Evolutionary conservation across 106 monocot species (phyloP).

Genomic region (Dactylorhiza incarnata): DNA sequence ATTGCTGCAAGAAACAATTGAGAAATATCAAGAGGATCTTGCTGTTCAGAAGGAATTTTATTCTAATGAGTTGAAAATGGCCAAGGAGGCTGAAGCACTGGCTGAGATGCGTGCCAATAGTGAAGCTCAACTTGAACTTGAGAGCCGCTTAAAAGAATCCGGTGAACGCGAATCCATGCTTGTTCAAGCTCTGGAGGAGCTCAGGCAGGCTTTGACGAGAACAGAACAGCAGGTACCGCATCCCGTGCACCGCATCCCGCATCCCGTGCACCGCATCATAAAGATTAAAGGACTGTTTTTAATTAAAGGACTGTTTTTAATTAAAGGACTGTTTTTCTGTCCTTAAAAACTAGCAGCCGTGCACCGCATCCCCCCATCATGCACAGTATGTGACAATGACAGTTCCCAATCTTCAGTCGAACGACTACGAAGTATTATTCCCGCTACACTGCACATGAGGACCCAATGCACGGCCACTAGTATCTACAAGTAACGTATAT

Average conservation of each 20-base stretch:
- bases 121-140: constrained; percentile 86
- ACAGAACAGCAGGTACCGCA: constrained; percentile 81
- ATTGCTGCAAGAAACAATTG: constrained; percentile 91
- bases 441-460: no score
- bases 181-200: constrained; percentile 82
- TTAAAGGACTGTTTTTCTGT: background rate
- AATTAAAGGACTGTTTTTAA: background rate
- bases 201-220: constrained; percentile 81
- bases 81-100: constrained; percentile 88
- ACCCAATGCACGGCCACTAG: no score
- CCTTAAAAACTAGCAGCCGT: background rate
- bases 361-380: no score
- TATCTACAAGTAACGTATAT: no score
- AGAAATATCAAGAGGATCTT: constrained; percentile 86
- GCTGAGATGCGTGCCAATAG: constrained; percentile 76
- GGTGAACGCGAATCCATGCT: constrained; percentile 79
- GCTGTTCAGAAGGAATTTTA: constrained; percentile 95
- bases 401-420: no score
- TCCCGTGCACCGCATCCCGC: no score
- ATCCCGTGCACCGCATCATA: no score
- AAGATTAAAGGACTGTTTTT: constrained; percentile 3
- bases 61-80: constrained; percentile 79
- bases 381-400: no score
- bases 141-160: constrained; percentile 77
- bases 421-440: no score